A percentile compares a stretch with the other conserved stretches of the same genome.
These are phyloP conservation scores for Coemansia brasiliensis DNA, from an alignment of 192 early-diverging fungal genomes.

Conservation along the genomic window DNA sequence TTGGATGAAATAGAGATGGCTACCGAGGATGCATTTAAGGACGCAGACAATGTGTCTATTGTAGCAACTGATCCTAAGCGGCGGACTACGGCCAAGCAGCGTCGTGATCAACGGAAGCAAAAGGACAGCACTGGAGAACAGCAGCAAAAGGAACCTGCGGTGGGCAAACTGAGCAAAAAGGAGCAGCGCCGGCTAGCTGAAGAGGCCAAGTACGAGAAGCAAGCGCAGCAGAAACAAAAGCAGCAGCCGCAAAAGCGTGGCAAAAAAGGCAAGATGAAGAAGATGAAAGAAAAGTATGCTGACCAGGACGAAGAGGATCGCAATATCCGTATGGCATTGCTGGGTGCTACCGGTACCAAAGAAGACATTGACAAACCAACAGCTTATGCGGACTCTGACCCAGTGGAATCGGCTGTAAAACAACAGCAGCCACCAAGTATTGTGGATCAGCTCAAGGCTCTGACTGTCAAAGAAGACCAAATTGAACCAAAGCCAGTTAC, in stretches of 20 bases:
- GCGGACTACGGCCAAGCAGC: slow-evolving; percentile 81
- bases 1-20: slow-evolving; percentile 52
- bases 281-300: slow-evolving; percentile 90
- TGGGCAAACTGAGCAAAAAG: slow-evolving; percentile 35
- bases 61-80: slow-evolving; percentile 13
- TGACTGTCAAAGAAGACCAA: background rate
- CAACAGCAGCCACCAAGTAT: slow-evolving; percentile 15
- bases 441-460: slow-evolving; percentile 23
- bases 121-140: background rate
- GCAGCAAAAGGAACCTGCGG: background rate
- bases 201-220: slow-evolving; percentile 34
- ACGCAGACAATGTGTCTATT: background rate
- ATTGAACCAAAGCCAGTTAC: background rate
- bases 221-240: slow-evolving; percentile 21
- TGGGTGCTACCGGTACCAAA: slow-evolving; percentile 62
- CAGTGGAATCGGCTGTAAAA: background rate
- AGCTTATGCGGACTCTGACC: background rate
- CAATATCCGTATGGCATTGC: slow-evolving; percentile 74
- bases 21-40: slow-evolving; percentile 24
- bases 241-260: slow-evolving; percentile 65
- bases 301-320: slow-evolving; percentile 92
- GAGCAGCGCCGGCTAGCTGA: slow-evolving; percentile 33
- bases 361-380: slow-evolving; percentile 38
- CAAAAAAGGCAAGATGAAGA: slow-evolving; percentile 85
- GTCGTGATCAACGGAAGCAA: slow-evolving; percentile 75